phyloP scores from a whole-genome alignment of 2,329 filamentous ascomycete genomes.

The Verticillium nonalfalfae region DNA sequence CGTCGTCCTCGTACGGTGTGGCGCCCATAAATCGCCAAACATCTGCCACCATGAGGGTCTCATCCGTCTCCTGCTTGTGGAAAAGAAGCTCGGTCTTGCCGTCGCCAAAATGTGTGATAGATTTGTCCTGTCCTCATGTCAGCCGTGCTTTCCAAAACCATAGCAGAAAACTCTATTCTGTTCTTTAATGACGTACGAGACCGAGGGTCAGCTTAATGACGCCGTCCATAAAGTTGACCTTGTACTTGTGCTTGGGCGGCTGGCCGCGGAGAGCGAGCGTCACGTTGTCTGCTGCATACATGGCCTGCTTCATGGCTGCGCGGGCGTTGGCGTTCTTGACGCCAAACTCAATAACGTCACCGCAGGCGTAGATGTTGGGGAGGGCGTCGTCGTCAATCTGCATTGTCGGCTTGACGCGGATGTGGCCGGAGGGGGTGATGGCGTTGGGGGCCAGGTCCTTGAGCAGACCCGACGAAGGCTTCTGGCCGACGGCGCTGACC shows the following conservation, averaged over 20 bases:
- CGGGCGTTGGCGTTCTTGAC: conserved; percentile 46
- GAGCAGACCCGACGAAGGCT: conserved; percentile 46
- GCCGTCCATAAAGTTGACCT: conserved; percentile 37
- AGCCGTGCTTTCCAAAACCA: neutral
- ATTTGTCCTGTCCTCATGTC: conserved; percentile 29
- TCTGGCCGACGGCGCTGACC: conserved; percentile 56
- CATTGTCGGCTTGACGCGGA: conserved; percentile 48
- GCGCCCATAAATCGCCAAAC: conserved; percentile 36
- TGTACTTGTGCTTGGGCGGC: conserved; percentile 29
- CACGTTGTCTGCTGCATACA: conserved; percentile 48
- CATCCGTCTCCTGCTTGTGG: conserved; percentile 30
- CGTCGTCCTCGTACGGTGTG: conserved; percentile 35
- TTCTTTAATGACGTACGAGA: conserved; percentile 29
- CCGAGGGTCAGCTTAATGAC: conserved; percentile 49
- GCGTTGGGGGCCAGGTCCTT: conserved; percentile 31
- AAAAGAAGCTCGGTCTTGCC: conserved; percentile 36
- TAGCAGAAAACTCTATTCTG: neutral
- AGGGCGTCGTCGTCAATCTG: conserved; percentile 43
- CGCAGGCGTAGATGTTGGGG: conserved; percentile 54
- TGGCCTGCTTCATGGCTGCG: conserved; percentile 46
- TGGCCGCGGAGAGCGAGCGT: conserved; percentile 35
- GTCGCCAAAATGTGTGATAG: conserved; percentile 35
- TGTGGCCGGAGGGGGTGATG: conserved; percentile 39
- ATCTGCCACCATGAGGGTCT: conserved; percentile 34
- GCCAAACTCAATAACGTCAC: conserved; percentile 53